A percentile compares a stretch with the other conserved stretches of the same genome.
Evolutionary conservation across 345 rosid genomes (phyloP).

Genomic region (Leavenworthia alabamica): DNA sequence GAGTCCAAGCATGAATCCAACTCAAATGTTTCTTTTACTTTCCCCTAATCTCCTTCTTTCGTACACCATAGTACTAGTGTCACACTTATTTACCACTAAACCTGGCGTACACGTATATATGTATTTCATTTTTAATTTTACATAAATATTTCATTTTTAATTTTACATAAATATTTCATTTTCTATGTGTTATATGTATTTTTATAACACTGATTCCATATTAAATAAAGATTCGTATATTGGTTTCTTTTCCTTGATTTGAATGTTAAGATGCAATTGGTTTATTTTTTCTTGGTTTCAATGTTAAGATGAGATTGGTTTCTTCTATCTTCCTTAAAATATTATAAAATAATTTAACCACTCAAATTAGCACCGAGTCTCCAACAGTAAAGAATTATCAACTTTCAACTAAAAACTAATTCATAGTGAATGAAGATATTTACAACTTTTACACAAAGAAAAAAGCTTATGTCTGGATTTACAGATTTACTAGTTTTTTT

Average conservation of each 20-base stretch:
- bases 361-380: background rate
- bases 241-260: too few relatives aligned
- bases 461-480: background rate
- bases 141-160: too few relatives aligned
- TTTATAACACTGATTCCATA: too few relatives aligned
- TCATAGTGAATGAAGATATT: background rate
- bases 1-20: conserved; percentile 37
- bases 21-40: conserved; percentile 14
- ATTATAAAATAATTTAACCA: conserved; percentile 15
- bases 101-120: too few relatives aligned
- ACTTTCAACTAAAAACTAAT: background rate
- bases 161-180: too few relatives aligned
- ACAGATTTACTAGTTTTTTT: background rate
- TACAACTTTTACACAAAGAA: background rate
- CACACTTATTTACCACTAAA: background rate
- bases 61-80: conserved; percentile 24
- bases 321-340: conserved; percentile 13
- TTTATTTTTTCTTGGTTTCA: too few relatives aligned
- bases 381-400: too few relatives aligned
- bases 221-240: background rate
- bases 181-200: too few relatives aligned
- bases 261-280: too few relatives aligned
- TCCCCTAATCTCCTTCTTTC: conserved; percentile 14
- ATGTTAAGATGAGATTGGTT: too few relatives aligned
- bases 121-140: too few relatives aligned